Conservation (phyloP, 176 grass and related monocot species). For the Cymbopogon citratus region DNA sequence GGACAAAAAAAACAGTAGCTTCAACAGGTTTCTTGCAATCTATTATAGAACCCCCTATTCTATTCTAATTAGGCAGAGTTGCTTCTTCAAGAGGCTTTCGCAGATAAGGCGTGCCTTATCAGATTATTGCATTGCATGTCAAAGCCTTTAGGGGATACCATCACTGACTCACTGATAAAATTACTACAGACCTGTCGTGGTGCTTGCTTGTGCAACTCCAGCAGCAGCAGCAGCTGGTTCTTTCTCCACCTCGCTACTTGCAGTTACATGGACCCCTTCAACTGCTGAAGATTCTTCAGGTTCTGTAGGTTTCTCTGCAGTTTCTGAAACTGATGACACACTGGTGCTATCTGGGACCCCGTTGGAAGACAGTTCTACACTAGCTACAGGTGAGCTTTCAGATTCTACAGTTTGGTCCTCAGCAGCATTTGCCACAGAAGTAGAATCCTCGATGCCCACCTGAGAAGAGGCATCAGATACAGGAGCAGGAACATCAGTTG, state of each 20-base stretch:
- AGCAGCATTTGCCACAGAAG: neutral
- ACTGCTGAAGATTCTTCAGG: neutral
- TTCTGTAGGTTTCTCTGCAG: neutral
- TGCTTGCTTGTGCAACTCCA: conserved; percentile 43
- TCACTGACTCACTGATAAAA: conserved; percentile 20
- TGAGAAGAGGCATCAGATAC: neutral
- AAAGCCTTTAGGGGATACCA: conserved; percentile 28
- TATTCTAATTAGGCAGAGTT: conserved; percentile 18
- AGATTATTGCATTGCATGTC: conserved; percentile 34
- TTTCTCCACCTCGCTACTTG: conserved; percentile 25
- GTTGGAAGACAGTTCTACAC: conserved; percentile 23
- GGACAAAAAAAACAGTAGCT: conserved; percentile 22
- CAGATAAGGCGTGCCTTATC: conserved; percentile 23
- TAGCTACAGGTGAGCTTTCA: neutral
- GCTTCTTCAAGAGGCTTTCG: conserved; percentile 29
- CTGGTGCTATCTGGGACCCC: conserved; percentile 17
- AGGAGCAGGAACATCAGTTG: conserved; percentile 6
- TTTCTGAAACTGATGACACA: neutral
- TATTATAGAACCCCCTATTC: conserved; percentile 24
- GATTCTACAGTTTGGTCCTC: conserved; percentile 15
- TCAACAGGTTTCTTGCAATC: conserved; percentile 36
- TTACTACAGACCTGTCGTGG: conserved; percentile 57
- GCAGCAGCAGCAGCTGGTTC: conserved; percentile 28
- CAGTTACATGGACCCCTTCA: neutral
- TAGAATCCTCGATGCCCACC: conserved; percentile 19